phyloP scores from a whole-genome alignment of 441 rosid species.

The Bocquillonia castaneifolia region DNA sequence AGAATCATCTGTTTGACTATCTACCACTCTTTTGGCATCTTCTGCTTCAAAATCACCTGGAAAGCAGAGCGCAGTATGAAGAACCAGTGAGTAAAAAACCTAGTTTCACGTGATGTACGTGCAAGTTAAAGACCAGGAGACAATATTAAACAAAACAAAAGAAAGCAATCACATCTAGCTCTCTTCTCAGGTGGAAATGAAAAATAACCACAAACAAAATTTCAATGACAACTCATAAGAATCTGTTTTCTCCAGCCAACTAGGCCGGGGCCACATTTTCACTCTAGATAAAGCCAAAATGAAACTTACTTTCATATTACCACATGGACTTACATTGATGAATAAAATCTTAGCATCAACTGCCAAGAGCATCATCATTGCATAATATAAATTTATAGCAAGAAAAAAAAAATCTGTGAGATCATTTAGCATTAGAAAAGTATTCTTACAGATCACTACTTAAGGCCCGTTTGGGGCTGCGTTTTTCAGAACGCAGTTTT shows the following conservation, averaged over 20 bases:
- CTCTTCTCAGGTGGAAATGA: no score
- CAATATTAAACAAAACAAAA: no score
- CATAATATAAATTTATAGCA: neutral
- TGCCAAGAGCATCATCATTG: neutral
- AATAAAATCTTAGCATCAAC: neutral
- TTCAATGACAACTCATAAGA: no score
- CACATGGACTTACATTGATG: neutral
- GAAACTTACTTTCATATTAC: neutral
- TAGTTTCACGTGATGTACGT: neutral
- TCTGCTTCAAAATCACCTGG: conserved; percentile 44
- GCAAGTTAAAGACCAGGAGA: neutral
- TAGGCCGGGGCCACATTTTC: neutral
- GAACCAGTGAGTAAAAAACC: neutral
- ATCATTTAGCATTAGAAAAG: neutral
- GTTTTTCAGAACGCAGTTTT: no score
- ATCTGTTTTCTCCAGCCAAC: neutral
- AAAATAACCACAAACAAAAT: no score
- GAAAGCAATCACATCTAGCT: no score
- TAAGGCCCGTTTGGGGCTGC: no score
- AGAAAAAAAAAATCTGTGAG: neutral
- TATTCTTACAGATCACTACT: no score
- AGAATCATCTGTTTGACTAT: conserved; percentile 35
- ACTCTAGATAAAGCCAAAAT: neutral
- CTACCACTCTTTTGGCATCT: conserved; percentile 30
- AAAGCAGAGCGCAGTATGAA: conserved; percentile 1